phyloP scores from a whole-genome alignment of 139 green algal genomes.

The Volvox africanus region DNA sequence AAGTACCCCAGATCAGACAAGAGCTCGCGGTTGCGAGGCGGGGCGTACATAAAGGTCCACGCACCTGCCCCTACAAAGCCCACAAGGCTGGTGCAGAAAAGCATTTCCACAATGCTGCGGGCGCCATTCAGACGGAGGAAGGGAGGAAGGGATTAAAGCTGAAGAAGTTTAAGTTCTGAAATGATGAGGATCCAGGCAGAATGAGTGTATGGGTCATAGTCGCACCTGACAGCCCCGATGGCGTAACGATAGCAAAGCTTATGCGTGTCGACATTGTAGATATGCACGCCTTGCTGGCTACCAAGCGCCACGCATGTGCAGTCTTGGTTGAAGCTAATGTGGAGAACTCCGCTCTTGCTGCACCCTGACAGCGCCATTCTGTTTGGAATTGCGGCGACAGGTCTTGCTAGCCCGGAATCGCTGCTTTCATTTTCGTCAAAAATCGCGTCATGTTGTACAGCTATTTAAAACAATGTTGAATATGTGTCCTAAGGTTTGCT shows the following conservation, averaged over 20 bases:
- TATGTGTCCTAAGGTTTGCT: too few relatives aligned
- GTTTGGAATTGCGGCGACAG: too few relatives aligned
- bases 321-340: conserved; percentile 82
- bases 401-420: too few relatives aligned
- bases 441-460: too few relatives aligned
- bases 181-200: not conserved
- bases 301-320: conserved; percentile 71
- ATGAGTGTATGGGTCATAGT: not conserved
- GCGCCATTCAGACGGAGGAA: not conserved
- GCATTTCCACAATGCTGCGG: conserved; percentile 84
- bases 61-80: conserved; percentile 81
- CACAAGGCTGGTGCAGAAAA: conserved; percentile 87
- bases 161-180: not conserved
- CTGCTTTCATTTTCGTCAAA: too few relatives aligned
- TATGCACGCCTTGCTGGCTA: conserved; percentile 72
- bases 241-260: conserved; percentile 63
- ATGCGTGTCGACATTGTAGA: conserved; percentile 75
- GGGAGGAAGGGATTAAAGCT: not conserved
- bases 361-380: conserved; percentile 6
- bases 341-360: conserved; percentile 58
- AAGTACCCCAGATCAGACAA: too few relatives aligned
- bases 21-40: too few relatives aligned
- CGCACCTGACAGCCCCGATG: conserved; percentile 75
- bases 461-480: too few relatives aligned
- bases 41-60: not conserved